phyloP scores from a whole-genome alignment of 495 filamentous ascomycete genomes.

The Aspergillus sparsus region DNA sequence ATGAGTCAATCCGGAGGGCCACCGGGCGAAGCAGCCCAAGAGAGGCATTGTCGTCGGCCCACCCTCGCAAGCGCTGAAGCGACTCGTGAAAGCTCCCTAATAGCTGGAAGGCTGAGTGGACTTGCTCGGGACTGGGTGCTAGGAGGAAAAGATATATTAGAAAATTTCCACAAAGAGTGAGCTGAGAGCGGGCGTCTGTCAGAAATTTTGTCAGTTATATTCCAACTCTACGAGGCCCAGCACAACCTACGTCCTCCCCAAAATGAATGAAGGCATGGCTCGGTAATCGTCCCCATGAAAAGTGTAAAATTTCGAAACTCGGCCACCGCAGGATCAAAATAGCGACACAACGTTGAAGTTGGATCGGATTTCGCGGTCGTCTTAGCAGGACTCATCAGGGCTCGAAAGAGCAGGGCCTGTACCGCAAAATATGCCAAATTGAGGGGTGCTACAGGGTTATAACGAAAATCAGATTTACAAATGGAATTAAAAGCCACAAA shows the following conservation, averaged over 20 bases:
- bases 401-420: conserved; percentile 12
- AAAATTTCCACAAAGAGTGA: conserved; percentile 16
- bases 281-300: conserved; percentile 9
- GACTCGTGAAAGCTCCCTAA: conserved; percentile 16
- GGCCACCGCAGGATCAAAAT: conserved; percentile 2
- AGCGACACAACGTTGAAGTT: conserved; percentile 4
- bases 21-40: conserved; percentile 13
- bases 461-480: no score
- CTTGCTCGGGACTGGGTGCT: conserved; percentile 6
- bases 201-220: no score
- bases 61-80: conserved; percentile 11
- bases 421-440: conserved; percentile 12
- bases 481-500: no score
- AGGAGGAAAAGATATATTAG: conserved; percentile 13
- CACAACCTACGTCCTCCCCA: conserved; percentile 13
- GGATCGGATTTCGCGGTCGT: conserved; percentile 12
- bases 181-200: conserved; percentile 15
- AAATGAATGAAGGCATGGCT: conserved; percentile 5
- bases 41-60: conserved; percentile 11
- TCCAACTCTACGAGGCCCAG: not conserved
- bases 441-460: not conserved
- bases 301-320: conserved; percentile 16
- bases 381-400: conserved; percentile 11
- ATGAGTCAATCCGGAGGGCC: conserved; percentile 13
- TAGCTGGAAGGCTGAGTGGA: conserved; percentile 8